Evolutionary conservation across 148 eudicot genomes (phyloP).

Genomic region (Simmondsia chinensis): DNA sequence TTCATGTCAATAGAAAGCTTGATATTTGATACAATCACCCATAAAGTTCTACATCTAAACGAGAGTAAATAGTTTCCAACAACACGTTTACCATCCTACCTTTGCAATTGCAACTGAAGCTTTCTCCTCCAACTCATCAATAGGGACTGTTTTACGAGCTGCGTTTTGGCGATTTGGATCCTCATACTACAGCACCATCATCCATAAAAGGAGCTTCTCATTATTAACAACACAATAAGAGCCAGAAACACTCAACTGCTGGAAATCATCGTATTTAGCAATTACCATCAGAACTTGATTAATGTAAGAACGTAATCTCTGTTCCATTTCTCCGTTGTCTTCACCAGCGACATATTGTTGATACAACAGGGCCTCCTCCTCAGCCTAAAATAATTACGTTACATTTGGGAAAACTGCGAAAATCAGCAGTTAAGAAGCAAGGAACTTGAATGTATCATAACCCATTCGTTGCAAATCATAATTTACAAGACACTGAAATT

Average conservation of each 20-base stretch:
- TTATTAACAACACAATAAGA: neutral
- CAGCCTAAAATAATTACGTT: no score
- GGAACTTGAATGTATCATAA: neutral
- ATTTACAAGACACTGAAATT: neutral
- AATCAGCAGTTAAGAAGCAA: no score
- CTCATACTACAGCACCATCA: constrained; percentile 63
- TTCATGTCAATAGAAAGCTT: no score
- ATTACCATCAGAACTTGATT: constrained; percentile 73
- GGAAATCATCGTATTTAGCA: neutral
- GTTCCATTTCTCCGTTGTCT: constrained; percentile 44
- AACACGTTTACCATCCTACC: no score
- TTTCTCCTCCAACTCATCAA: constrained; percentile 82
- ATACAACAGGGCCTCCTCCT: constrained; percentile 84
- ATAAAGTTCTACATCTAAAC: no score
- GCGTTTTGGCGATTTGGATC: constrained; percentile 65
- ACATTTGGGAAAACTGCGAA: no score
- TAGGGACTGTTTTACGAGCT: constrained; percentile 77
- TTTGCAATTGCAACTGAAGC: constrained; percentile 71
- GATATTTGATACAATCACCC: no score
- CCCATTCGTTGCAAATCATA: neutral
- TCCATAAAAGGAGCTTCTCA: neutral
- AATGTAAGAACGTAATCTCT: constrained; percentile 52
- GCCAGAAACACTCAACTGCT: neutral
- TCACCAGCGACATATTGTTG: constrained; percentile 53
- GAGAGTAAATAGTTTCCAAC: no score